Evolutionary conservation across 177 flowering plant genomes (phyloP), one percentile per base, ranked within the genome.

Genomic region (Telopea speciosissima): DNA sequence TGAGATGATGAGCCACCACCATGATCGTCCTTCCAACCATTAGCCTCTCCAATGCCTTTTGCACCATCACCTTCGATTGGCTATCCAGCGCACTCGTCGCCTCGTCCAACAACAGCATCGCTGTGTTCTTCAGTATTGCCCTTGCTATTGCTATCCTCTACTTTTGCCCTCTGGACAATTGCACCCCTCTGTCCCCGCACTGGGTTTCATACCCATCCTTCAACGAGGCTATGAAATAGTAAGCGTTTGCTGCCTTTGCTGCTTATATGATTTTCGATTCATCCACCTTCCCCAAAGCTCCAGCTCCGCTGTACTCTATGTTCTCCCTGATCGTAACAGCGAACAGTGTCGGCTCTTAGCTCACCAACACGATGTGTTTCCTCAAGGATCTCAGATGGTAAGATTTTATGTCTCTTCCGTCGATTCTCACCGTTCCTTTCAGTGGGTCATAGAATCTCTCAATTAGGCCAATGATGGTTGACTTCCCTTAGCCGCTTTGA

Each of bases 101-200:
- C 71, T 92, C 0, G n/a, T n/a, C n/a, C n/a, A n/a, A n/a, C n/a
- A n/a, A n/a, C n/a, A n/a, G n/a, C n/a, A n/a, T n/a, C n/a, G 84
- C 74, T 0, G 98, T 97, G 68, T 87, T 84, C 74, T 82, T 86
- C 70, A 92, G 69, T 52, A 92, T 86, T 17, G 96, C 96, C 0
- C 96, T 78, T 0, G 98, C 97, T 42, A 93, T 91, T 0, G 98
- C 97, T 22, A 93, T 86, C 1, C 98, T 73, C 59, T 91, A 95
- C 78, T 93, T 93, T 66, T 93, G 98, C 0, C 98, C 98, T 0
- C 97, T 95, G 0, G 97, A 93, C 14, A 93, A 74, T 68, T 91
- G 98, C 52, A 86, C 71, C 22, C 97, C 93, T 63, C 83, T 79
- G 69, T 89, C 91, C 8, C 98, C 96, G n/a, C 96, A 90, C 81